These are phyloP conservation scores for Cladosporium sp. DNA, from an alignment of 2,329 filamentous ascomycete species.

Conservation along the genomic window DNA sequence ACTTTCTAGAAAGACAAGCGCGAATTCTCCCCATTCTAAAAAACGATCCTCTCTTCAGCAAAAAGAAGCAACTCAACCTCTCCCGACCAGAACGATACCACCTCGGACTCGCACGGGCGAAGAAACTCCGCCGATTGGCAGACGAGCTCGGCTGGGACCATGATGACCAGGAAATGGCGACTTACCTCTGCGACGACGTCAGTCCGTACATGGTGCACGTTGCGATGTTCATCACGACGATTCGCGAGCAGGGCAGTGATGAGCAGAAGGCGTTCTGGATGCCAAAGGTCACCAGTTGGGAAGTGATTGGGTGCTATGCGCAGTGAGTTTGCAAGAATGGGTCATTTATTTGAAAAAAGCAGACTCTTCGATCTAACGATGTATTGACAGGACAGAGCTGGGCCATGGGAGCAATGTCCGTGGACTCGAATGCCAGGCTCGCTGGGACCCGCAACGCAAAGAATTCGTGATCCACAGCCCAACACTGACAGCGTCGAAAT, in stretches of 20 bases:
- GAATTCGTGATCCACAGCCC: slow-evolving; percentile 51
- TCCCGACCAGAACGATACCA: slow-evolving; percentile 50
- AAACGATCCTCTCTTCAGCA: slow-evolving; percentile 47
- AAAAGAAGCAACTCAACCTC: slow-evolving; percentile 48
- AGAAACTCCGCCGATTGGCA: slow-evolving; percentile 44
- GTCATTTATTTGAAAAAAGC: background rate
- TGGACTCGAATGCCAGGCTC: slow-evolving; percentile 47
- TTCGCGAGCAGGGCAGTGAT: slow-evolving; percentile 47
- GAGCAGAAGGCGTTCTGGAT: slow-evolving; percentile 48
- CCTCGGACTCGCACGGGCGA: slow-evolving; percentile 49
- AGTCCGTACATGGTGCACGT: slow-evolving; percentile 50
- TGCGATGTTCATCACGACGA: slow-evolving; percentile 50
- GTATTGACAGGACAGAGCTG: slow-evolving; percentile 38
- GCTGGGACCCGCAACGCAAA: slow-evolving; percentile 42
- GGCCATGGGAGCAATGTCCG: slow-evolving; percentile 52
- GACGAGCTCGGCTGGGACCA: slow-evolving; percentile 45
- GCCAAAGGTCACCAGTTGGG: slow-evolving; percentile 46
- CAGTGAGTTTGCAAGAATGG: slow-evolving; percentile 26
- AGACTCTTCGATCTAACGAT: background rate
- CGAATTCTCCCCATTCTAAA: slow-evolving; percentile 43
- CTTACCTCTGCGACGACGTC: slow-evolving; percentile 52
- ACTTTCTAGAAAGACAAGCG: slow-evolving; percentile 46
- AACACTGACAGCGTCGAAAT: slow-evolving; percentile 50
- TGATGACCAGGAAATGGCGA: slow-evolving; percentile 49
- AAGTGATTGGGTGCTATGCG: slow-evolving; percentile 50